Evolutionary conservation across 805 yeast species (phyloP), one percentile per base, ranked within the genome.

Genomic region (Debaryomyces maramus): DNA sequence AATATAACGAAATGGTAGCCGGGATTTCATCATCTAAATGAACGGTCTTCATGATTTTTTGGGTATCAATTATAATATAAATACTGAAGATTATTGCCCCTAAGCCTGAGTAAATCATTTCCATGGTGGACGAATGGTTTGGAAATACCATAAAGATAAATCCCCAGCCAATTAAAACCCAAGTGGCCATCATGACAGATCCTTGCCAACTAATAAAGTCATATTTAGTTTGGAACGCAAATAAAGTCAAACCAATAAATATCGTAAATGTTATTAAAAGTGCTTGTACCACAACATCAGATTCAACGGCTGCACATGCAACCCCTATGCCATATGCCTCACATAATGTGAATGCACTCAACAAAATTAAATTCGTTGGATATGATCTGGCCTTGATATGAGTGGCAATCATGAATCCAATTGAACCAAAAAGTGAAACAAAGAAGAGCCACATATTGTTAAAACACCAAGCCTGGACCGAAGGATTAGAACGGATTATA

Each of bases 11-110:
- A 56, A 89, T 80, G 11, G 91, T 80, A 37, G 95, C 91, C 28
- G 80, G 75, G n/a, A 88, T 75, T 54, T 87, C 96, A 50, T 89
- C 96, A 50, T 88, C 96, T 31, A 88, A 81, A 53, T 82, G 83
- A 50, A 72, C 80, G 41, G 78, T 80, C 55, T 83, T 80, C 80
- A 88, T 75, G 40, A 88, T 78, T 50, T 79, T 59, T 61, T 88
- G 96, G 15, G 96, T 88, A 60, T 88, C 97, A 33, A 87, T 78
- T 36, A 88, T 63, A 43, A 89, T 74, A 56, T 83, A 88, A 4
- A 80, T 77, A 10, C 83, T 70, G 62, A 88, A 88, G 2, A 88
- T 63, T 30, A 83, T 53, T 4, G 95, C 93, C 17, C 93, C 95
- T 32, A 83, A 56, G 45, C 80, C 78, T 22, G 89, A 78, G 65